Evolutionary conservation across 805 yeast species (phyloP), one percentile per base, ranked within the genome.

Genomic region (Kodamaea fukazawae): DNA sequence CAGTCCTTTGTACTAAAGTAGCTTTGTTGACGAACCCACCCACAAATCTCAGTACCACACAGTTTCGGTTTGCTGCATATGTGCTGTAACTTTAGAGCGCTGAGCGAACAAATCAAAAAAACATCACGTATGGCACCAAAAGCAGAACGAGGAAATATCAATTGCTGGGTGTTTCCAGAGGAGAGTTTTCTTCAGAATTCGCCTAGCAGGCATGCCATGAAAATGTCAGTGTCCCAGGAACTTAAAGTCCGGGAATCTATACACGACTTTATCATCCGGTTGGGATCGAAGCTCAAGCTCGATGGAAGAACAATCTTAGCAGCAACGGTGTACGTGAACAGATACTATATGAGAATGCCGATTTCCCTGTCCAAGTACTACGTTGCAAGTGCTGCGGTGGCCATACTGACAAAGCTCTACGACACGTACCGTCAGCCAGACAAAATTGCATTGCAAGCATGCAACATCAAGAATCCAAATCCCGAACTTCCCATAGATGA

Each of bases 341-440:
- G 74, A 7, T 68, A 57, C 41, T 69, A 65, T 45, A 65, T 66
- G 72, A 47, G 73, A 22, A 42, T 58, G 44, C 71, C 73, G 11
- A 66, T 69, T 25, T 63, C 73, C 12, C 57, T 64, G 11, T 68
- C 73, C 29, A 69, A 69, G 43, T 67, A 69, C 51, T 69, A 56
- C 43, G 71, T 69, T 20, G 73, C 71, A 3, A 57, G 67, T 44
- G 71, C 73, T 3, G 73, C 73, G 4, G 44, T 69, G 7, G 61
- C 70, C 32, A 65, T 69, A n/a, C 58, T 71, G 13, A 62, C 71
- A 45, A 69, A 69, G 50, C 58, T 69, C 17, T 55, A 67, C 43
- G 75, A 69, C 37, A 66, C 60, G 5, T 69, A 67, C 43, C 44
- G 74, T 16, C 65, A 57, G n/a, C 72, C 73, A 4, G 73, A 68